Evolutionary conservation across 768 basidiomycete species (phyloP).

Genomic region (Leccinum disarticulatum): DNA sequence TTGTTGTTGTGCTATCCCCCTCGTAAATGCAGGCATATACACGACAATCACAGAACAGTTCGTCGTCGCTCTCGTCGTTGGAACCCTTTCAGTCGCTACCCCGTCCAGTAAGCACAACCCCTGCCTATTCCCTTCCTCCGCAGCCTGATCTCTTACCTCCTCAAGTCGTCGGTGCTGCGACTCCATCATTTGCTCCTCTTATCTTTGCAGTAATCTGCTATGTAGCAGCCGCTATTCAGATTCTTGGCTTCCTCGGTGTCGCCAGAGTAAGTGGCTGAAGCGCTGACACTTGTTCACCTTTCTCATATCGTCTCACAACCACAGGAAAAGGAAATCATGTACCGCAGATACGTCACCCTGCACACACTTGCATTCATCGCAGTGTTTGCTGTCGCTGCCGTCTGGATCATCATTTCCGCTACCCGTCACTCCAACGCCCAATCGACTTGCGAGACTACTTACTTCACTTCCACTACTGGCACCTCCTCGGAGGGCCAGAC

Average conservation of each 20-base stretch:
- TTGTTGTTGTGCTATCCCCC: conserved; percentile 91
- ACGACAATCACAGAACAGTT: conserved; percentile 76
- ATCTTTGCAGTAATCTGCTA: conserved; percentile 79
- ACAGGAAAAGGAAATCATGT: conserved; percentile 68
- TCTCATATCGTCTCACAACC: conserved; percentile 6
- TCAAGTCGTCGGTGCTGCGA: conserved; percentile 82
- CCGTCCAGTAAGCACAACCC: conserved; percentile 65
- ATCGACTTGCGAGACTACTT: conserved; percentile 57
- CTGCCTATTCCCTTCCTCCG: conserved; percentile 3
- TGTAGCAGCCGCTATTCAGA: conserved; percentile 70
- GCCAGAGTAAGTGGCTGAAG: conserved; percentile 49
- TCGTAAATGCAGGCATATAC: conserved; percentile 91
- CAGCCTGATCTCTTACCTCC: conserved; percentile 11
- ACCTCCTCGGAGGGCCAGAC: conserved; percentile 54
- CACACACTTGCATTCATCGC: conserved; percentile 54
- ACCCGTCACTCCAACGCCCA: conserved; percentile 72
- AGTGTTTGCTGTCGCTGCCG: conserved; percentile 75
- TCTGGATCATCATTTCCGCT: conserved; percentile 81
- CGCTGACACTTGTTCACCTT: background rate
- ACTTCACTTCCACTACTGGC: conserved; percentile 43
- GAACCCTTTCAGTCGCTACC: conserved; percentile 72
- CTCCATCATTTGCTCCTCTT: conserved; percentile 72
- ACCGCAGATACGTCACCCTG: conserved; percentile 66
- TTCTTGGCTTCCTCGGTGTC: conserved; percentile 86
- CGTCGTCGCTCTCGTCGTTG: conserved; percentile 60